phyloP scores from a whole-genome alignment of 345 rosid genomes.

The thale cress (Arabidopsis thaliana) region DNA sequence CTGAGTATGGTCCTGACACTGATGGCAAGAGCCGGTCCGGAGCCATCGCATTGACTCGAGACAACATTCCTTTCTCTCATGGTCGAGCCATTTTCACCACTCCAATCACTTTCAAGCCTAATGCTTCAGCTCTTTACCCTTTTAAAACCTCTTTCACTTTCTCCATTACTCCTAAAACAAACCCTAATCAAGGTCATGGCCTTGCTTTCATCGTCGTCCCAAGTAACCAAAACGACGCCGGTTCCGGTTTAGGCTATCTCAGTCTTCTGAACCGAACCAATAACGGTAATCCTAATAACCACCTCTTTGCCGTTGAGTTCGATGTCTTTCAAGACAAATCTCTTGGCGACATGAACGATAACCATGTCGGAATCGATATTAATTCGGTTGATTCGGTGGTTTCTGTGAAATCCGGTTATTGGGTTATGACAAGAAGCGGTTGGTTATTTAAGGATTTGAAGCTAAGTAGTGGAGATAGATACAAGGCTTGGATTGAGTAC shows the following conservation, averaged over 20 bases:
- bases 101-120: slow-evolving; percentile 34
- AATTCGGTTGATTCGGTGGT: slow-evolving; percentile 45
- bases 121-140: slow-evolving; percentile 30
- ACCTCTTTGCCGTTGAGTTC: slow-evolving; percentile 43
- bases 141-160: slow-evolving; percentile 49
- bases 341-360: slow-evolving; percentile 43
- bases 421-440: slow-evolving; percentile 38
- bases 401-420: slow-evolving; percentile 46
- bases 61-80: slow-evolving; percentile 31
- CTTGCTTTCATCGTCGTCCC: slow-evolving; percentile 43
- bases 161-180: slow-evolving; percentile 42
- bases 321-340: slow-evolving; percentile 43
- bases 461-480: slow-evolving; percentile 44
- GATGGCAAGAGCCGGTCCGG: slow-evolving; percentile 27
- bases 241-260: slow-evolving; percentile 43
- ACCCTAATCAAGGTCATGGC: slow-evolving; percentile 39
- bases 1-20: slow-evolving; percentile 23
- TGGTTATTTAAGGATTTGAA: slow-evolving; percentile 45
- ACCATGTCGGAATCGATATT: slow-evolving; percentile 54
- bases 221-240: slow-evolving; percentile 20
- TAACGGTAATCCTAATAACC: slow-evolving; percentile 40
- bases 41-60: slow-evolving; percentile 23
- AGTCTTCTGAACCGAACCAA: slow-evolving; percentile 47
- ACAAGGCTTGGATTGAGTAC: slow-evolving; percentile 51
- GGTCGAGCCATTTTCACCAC: slow-evolving; percentile 39